A percentile compares a stretch with the other conserved stretches of the same genome.
phyloP scores from a whole-genome alignment of 306 rosid species.

The Citrullus colocynthis region DNA sequence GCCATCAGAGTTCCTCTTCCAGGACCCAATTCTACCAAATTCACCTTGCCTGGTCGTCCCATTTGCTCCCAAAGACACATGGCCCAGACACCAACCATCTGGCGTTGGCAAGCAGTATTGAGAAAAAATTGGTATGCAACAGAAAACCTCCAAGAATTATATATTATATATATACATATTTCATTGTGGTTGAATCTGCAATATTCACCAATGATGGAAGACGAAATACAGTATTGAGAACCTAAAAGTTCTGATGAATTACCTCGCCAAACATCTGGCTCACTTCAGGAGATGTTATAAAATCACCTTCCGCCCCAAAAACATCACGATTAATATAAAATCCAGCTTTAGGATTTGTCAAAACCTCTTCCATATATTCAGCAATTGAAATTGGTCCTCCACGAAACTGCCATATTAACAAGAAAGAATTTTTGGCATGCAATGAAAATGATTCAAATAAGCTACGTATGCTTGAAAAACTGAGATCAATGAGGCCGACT shows the following conservation, averaged over 20 bases:
- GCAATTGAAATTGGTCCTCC: conserved; percentile 96
- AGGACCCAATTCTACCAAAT: conserved; percentile 79
- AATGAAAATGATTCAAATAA: neutral
- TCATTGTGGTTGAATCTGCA: neutral
- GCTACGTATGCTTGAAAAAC: neutral
- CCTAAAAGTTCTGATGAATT: neutral
- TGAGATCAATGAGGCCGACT: neutral
- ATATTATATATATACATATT: neutral
- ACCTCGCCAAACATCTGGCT: conserved; percentile 98
- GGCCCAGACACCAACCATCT: conserved; percentile 97
- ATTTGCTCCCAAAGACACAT: conserved; percentile 98
- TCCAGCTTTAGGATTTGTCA: conserved; percentile 90
- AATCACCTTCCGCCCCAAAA: conserved; percentile 87
- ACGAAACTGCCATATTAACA: conserved; percentile 54
- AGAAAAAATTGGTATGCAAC: conserved; percentile 4
- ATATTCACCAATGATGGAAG: neutral
- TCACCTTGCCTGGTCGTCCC: conserved; percentile 66
- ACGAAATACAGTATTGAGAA: neutral
- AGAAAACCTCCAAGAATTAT: neutral
- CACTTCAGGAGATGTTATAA: conserved; percentile 93
- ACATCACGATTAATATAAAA: conserved; percentile 90
- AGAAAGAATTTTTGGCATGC: neutral
- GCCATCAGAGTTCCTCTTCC: conserved; percentile 97
- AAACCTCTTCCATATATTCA: conserved; percentile 92
- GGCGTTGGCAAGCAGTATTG: conserved; percentile 13